Evolutionary conservation across 2,329 filamentous ascomycete species (phyloP).

Genomic region (Aspergillus pseudoterreus): DNA sequence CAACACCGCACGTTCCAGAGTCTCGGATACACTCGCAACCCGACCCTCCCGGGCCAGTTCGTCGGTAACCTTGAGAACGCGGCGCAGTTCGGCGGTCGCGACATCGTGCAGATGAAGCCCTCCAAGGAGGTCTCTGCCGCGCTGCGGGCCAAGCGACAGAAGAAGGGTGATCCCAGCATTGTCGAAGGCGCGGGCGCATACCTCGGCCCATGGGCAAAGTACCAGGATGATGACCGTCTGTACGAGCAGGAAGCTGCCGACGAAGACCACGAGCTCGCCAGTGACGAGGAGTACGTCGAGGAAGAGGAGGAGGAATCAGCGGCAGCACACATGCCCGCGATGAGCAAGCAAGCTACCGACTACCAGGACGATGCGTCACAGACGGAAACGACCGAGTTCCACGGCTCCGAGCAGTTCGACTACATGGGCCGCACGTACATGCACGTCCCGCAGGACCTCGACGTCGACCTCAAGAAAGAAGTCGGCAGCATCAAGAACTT

Average conservation of each 20-base stretch:
- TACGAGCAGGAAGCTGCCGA: slow-evolving; percentile 63
- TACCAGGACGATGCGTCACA: slow-evolving; percentile 55
- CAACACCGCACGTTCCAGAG: slow-evolving; percentile 82
- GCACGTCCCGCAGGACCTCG: slow-evolving; percentile 90
- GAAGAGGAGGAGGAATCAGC: slow-evolving; percentile 57
- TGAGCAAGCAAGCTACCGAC: slow-evolving; percentile 49
- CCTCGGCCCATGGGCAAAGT: slow-evolving; percentile 90
- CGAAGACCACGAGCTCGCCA: slow-evolving; percentile 69
- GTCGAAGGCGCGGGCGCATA: slow-evolving; percentile 86
- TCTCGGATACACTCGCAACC: slow-evolving; percentile 51
- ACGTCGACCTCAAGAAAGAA: slow-evolving; percentile 80
- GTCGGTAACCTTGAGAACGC: slow-evolving; percentile 48
- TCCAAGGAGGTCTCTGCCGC: slow-evolving; percentile 68
- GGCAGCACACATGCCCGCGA: slow-evolving; percentile 46
- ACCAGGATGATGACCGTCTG: slow-evolving; percentile 68
- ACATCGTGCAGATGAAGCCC: slow-evolving; percentile 53
- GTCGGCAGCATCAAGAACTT: slow-evolving; percentile 78
- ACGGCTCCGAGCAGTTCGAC: slow-evolving; percentile 78
- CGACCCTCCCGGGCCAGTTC: slow-evolving; percentile 39
- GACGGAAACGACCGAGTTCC: slow-evolving; percentile 81
- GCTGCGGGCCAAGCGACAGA: slow-evolving; percentile 72
- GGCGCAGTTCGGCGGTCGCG: slow-evolving; percentile 44
- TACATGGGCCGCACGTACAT: slow-evolving; percentile 97
- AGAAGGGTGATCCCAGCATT: slow-evolving; percentile 77
- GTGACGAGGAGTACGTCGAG: slow-evolving; percentile 76